Evolutionary conservation across 2,329 filamentous ascomycete genomes (phyloP).

Genomic region (Colletotrichum sp.): DNA sequence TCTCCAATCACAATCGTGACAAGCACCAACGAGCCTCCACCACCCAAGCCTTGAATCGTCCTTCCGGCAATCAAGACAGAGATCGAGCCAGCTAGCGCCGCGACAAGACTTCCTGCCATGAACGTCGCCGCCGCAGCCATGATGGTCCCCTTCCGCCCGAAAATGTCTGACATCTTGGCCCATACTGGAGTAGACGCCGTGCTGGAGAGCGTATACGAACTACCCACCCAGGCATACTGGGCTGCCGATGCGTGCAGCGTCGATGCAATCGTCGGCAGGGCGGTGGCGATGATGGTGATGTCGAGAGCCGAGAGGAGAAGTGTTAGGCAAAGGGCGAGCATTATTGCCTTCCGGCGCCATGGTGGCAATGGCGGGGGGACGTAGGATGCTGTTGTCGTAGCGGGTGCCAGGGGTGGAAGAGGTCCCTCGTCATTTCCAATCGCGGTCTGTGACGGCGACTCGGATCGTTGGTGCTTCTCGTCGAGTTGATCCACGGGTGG

Average conservation of each 20-base stretch:
- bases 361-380: background rate
- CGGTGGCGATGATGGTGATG: conserved; percentile 31
- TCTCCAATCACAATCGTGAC: conserved; percentile 41
- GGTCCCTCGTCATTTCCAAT: background rate
- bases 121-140: conserved; percentile 38
- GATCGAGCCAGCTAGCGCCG: background rate
- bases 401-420: background rate
- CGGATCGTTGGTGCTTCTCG: background rate
- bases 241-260: conserved; percentile 23
- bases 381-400: background rate
- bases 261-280: conserved; percentile 29
- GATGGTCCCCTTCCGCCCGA: conserved; percentile 43
- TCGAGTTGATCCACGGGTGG: background rate
- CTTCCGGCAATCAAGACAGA: conserved; percentile 34
- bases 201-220: conserved; percentile 34
- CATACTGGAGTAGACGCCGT: conserved; percentile 72
- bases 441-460: background rate
- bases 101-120: conserved; percentile 24
- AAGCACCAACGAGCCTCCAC: conserved; percentile 39
- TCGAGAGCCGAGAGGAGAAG: conserved; percentile 29
- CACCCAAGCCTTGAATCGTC: conserved; percentile 38
- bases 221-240: conserved; percentile 32
- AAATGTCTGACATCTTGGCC: conserved; percentile 56
- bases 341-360: background rate
- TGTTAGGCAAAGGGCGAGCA: conserved; percentile 26